Evolutionary conservation across 2,329 filamentous ascomycete genomes (phyloP), one percentile per base, ranked within the genome.

Genomic region (Botryosphaeria agaves): DNA sequence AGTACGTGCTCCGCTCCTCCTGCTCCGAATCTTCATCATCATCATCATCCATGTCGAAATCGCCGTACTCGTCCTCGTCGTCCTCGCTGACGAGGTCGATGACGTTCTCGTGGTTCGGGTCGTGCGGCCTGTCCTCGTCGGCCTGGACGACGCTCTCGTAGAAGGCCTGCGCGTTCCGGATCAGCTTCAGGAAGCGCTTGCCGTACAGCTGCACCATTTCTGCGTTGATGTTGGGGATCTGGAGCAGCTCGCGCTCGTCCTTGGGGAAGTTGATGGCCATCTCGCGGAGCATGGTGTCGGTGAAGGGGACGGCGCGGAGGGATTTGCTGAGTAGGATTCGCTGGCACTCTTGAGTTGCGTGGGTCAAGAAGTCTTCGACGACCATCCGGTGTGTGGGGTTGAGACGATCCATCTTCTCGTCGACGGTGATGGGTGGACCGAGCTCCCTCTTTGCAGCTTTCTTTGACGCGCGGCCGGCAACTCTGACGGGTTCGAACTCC

Each of bases 241-340:
- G 50, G 18, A 53, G 56, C 71, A 89, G 78, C 34, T 71, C 57
- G 11, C 68, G 63, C 7, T 70, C 43, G 6, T 61, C 69, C 5
- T 57, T 61, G 1, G 78, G 79, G 61, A 78, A 77, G 19, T 61
- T 53, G 29, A 83, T 69, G 8, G 69, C 75, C 76, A 89, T 85
- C 40, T 76, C 67, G 20, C 74, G 69, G 30, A 84, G 64, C 9
- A 81, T 63, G 14, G 61, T 62, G 36, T 83, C 75, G 0, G 71
- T 73, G 46, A 89, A 89, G 1, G 64, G 62, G 3, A 66, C 62
- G 14, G 61, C 57, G 6, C 69, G 64, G 18, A 77, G 51, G 4
- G 60, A 57, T 30, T 69, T 68, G 15, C 59, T 58, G 37, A 71
- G 68, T 41, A 76, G 66, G 15, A 85, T 58, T 1, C 62, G 56